A percentile compares a stretch with the other conserved stretches of the same genome.
phyloP scores from a whole-genome alignment of 2,329 filamentous ascomycete species.

The Aspergillus sp. region DNA sequence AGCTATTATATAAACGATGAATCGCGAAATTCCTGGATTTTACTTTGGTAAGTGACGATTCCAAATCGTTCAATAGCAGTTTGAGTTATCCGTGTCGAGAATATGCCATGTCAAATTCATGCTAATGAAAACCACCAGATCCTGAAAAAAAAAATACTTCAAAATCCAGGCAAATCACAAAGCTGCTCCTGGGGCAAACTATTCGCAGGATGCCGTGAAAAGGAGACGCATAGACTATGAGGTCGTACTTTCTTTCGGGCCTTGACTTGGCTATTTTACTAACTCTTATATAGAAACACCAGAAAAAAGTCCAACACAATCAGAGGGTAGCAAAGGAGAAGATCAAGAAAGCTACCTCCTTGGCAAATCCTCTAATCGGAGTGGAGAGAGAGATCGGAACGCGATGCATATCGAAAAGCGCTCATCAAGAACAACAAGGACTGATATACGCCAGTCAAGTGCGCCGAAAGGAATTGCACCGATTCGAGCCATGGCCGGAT shows the following conservation, averaged over 20 bases:
- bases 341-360: slow-evolving; percentile 23
- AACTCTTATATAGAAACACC: slow-evolving; percentile 21
- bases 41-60: slow-evolving; percentile 24
- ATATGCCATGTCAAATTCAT: too few relatives aligned
- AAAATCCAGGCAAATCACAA: slow-evolving; percentile 54
- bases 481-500: slow-evolving; percentile 23
- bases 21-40: slow-evolving; percentile 28
- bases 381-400: slow-evolving; percentile 26
- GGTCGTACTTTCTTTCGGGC: slow-evolving; percentile 8
- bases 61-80: neutral
- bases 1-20: slow-evolving; percentile 14
- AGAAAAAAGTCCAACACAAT: slow-evolving; percentile 18
- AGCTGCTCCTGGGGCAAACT: slow-evolving; percentile 48
- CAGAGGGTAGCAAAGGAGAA: slow-evolving; percentile 28
- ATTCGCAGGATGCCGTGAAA: slow-evolving; percentile 57
- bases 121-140: slow-evolving; percentile 18
- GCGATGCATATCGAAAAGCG: slow-evolving; percentile 8
- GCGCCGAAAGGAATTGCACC: slow-evolving; percentile 23
- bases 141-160: slow-evolving; percentile 62
- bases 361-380: slow-evolving; percentile 25
- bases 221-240: slow-evolving; percentile 47
- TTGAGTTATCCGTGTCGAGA: too few relatives aligned
- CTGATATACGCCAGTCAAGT: slow-evolving; percentile 29
- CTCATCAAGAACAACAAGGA: slow-evolving; percentile 22
- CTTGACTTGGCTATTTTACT: neutral